Evolutionary conservation across 208 protist species (phyloP).

Genomic region (Acanthamoeba royreba): DNA sequence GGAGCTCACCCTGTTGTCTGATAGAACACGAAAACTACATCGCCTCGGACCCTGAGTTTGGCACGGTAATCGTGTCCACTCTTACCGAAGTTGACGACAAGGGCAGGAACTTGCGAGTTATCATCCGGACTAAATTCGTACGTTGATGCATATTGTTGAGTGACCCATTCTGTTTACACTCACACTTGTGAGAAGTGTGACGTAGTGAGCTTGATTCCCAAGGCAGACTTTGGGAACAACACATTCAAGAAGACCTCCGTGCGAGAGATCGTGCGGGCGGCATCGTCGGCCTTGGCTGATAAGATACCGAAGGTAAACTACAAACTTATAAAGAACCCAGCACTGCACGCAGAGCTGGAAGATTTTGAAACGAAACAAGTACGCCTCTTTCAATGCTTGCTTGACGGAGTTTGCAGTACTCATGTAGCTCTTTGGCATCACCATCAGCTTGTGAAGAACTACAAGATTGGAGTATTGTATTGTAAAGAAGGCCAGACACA

Average conservation of each 20-base stretch:
- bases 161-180: not conserved
- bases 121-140: conserved; percentile 23
- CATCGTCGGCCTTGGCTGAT: not conserved
- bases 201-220: not conserved
- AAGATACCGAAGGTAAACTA: not conserved
- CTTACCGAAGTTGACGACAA: not conserved
- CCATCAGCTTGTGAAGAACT: not conserved
- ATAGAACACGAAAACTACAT: conserved; percentile 20
- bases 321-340: conserved; percentile 14
- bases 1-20: not conserved
- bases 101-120: not conserved
- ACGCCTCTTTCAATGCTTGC: too few species aligned
- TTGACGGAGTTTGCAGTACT: too few species aligned
- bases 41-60: not conserved
- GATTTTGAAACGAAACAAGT: conserved; percentile 42
- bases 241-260: conserved; percentile 21
- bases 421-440: too few species aligned
- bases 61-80: not conserved
- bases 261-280: not conserved
- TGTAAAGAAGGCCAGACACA: conserved; percentile 48
- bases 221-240: not conserved
- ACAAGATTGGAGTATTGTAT: conserved; percentile 50
- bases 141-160: not conserved
- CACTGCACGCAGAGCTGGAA: not conserved
- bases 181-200: not conserved